Base-by-base conservation (phyloP, 345 rosid species). In the Anacardium occidentale region DNA sequence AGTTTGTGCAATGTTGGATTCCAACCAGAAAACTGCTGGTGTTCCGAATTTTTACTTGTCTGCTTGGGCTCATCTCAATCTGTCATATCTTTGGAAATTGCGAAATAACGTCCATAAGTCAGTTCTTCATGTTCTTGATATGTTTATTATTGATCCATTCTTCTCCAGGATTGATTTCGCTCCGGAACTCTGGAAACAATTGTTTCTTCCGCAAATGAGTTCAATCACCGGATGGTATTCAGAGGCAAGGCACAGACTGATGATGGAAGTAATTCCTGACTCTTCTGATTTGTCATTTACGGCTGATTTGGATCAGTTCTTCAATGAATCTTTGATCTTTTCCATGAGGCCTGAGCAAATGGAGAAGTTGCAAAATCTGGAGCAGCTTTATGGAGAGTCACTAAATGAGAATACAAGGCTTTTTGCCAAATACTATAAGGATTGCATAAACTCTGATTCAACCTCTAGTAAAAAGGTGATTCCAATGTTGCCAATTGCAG, bases 1-100 rank as follows among this genome's bases (percentile, higher is more conserved):
- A 67, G 90, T 89, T 7, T 89, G 91, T 48, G 86, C 91, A 67
- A 78, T 85, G 94, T 50, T 87, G 76, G 77, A 77, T 68, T 78
- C 84, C 0, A 45, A 71, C 55, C 87, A 84, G 58, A 87, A 70
- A 70, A 89, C 94, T 20, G 94, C 91, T 2, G 91, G 94, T 4
- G 91, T 89, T 42, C 91, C 90, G 3, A 89, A 87, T 68, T 87
- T 78, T 59, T 89, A 89, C 81, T 87, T 89, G 26, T 84, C 94
- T 9, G 91, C 94, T 17, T 87, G 91, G 93, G 94, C 90, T 12
- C 86, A 84, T 55, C 84, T 87, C 64, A 83, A 78, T 74, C 86
- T 89, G 12, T 80, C 94, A 0, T 89, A 84, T 79, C 74, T 89
- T n/a, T 85, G 88, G 86, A 82, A 69, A 61, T 63, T 85, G 77